A percentile compares a stretch with the other conserved stretches of the same genome.
Evolutionary conservation across 78 protist species (phyloP).

Genomic region (Polysphondylium violaceum): DNA sequence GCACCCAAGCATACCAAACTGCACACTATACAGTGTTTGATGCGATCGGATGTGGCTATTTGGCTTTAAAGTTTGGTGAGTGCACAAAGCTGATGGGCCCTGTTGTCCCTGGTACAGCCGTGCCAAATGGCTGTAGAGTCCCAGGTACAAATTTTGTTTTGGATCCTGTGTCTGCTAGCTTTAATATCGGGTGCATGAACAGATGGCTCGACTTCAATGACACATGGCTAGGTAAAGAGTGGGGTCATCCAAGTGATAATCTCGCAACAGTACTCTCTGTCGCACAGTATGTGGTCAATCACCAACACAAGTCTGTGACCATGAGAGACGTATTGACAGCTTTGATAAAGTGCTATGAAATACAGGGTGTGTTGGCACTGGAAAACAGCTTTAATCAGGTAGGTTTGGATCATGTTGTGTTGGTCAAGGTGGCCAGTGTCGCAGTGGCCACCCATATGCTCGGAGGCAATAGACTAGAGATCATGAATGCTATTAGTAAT

Average conservation of each 20-base stretch:
- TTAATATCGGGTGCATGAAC: constrained; percentile 80
- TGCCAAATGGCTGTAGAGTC: constrained; percentile 69
- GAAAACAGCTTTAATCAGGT: constrained; percentile 80
- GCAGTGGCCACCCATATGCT: constrained; percentile 62
- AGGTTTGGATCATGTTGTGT: constrained; percentile 85
- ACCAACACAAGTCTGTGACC: constrained; percentile 24
- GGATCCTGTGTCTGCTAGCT: constrained; percentile 80
- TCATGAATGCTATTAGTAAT: constrained; percentile 74
- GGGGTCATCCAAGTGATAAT: constrained; percentile 86
- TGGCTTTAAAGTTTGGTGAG: constrained; percentile 46
- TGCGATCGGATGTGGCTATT: constrained; percentile 82
- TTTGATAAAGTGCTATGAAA: constrained; percentile 78
- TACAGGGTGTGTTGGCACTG: constrained; percentile 79
- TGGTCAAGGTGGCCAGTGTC: constrained; percentile 82
- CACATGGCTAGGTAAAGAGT: constrained; percentile 77
- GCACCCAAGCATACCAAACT: constrained; percentile 17
- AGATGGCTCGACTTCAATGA: constrained; percentile 85
- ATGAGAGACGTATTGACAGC: constrained; percentile 66
- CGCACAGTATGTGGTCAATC: constrained; percentile 44
- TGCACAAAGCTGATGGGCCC: constrained; percentile 84
- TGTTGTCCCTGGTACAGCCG: constrained; percentile 33
- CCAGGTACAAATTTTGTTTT: constrained; percentile 82
- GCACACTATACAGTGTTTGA: constrained; percentile 56
- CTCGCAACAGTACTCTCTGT: constrained; percentile 52
- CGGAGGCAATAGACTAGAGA: constrained; percentile 72